These are phyloP conservation scores for Aspergillus clavatus DNA, from an alignment of 2,329 filamentous ascomycete genomes.

Conservation along the genomic window DNA sequence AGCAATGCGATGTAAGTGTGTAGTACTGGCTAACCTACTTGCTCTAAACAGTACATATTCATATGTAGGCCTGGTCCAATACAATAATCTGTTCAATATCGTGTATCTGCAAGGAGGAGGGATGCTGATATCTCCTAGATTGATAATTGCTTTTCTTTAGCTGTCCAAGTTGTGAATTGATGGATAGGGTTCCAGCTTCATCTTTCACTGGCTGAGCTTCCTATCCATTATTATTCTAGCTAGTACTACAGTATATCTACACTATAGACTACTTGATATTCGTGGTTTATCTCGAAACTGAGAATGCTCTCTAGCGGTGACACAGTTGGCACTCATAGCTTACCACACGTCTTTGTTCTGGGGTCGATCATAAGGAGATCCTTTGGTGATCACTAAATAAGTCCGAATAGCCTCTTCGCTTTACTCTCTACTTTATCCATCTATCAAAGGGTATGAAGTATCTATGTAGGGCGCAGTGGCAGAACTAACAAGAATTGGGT, in stretches of 20 bases:
- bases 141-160: background rate
- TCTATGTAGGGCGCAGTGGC: too few species aligned
- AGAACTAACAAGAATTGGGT: background rate
- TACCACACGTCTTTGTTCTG: background rate
- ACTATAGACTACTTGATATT: too few species aligned
- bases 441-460: background rate
- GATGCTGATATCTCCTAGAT: background rate
- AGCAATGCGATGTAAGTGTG: too few species aligned
- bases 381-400: background rate
- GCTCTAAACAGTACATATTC: too few species aligned
- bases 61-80: too few species aligned
- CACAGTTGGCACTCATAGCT: background rate
- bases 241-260: too few species aligned
- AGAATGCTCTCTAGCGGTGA: background rate
- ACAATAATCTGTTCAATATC: too few species aligned
- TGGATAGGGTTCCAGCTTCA: too few species aligned
- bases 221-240: too few species aligned
- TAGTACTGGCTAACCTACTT: too few species aligned
- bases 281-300: too few species aligned
- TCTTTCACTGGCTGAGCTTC: too few species aligned
- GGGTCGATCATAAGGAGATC: background rate
- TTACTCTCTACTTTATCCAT: background rate
- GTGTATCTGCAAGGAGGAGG: background rate
- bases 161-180: background rate
- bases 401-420: background rate